Evolutionary conservation across 441 rosid genomes (phyloP).

Genomic region (Populus hybrid): DNA sequence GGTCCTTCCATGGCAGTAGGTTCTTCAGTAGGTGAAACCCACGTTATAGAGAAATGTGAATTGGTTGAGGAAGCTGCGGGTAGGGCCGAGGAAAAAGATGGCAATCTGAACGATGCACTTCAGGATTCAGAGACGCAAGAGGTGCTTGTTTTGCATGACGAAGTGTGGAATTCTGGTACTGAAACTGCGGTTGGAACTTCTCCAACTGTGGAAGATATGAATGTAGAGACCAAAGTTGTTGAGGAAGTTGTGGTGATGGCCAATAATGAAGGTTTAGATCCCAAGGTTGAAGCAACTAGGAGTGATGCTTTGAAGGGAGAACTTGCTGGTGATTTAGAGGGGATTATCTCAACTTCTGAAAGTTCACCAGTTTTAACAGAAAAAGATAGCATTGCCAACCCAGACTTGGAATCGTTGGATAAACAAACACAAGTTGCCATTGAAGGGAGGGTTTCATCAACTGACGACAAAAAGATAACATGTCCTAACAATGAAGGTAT

Average conservation of each 20-base stretch:
- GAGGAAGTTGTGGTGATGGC: constrained; percentile 17
- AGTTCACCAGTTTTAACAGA: constrained; percentile 13
- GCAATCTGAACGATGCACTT: constrained; percentile 13
- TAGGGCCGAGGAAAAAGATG: constrained; percentile 14
- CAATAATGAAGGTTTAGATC: constrained; percentile 17
- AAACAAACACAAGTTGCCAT: constrained; percentile 26
- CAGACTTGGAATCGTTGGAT: constrained; percentile 15
- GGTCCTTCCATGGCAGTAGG: constrained; percentile 3
- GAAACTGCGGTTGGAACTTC: constrained; percentile 13
- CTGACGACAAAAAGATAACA: constrained; percentile 26
- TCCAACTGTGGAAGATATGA: constrained; percentile 19
- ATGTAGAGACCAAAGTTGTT: constrained; percentile 14
- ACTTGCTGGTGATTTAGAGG: constrained; percentile 14
- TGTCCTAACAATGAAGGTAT: constrained; percentile 39
- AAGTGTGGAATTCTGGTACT: constrained; percentile 14
- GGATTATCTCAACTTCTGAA: constrained; percentile 9
- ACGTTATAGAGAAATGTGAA: constrained; percentile 16
- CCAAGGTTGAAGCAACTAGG: constrained; percentile 14
- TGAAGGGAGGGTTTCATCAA: constrained; percentile 28
- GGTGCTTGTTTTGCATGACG: constrained; percentile 16
- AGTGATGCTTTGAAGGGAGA: constrained; percentile 2
- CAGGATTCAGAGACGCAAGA: constrained; percentile 12
- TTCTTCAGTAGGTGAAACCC: constrained; percentile 5
- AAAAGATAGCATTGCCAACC: constrained; percentile 18
- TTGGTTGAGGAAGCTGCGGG: constrained; percentile 1